Evolutionary conservation across 2,329 filamentous ascomycete genomes (phyloP).

Genomic region (Xylaria sp.): DNA sequence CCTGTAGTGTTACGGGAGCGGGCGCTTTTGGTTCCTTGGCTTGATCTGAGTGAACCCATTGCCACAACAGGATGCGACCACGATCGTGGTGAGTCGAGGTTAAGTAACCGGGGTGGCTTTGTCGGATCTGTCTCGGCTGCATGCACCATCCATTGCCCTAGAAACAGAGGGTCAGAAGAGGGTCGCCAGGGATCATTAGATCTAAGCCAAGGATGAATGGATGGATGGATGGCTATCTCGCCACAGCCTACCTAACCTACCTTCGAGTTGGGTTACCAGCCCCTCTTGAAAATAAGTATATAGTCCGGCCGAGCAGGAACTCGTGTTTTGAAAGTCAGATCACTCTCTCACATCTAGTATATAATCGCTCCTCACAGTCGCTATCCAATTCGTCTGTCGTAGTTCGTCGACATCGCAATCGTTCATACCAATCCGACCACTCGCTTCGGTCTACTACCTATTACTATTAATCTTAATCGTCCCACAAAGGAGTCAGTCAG

Average conservation of each 20-base stretch:
- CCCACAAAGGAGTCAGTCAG: slow-evolving; percentile 22
- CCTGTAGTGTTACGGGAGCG: background rate
- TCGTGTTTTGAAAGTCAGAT: slow-evolving; percentile 29
- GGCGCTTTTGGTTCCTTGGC: background rate
- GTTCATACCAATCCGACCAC: slow-evolving; percentile 29
- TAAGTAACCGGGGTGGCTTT: slow-evolving; percentile 20
- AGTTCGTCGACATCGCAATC: slow-evolving; percentile 31
- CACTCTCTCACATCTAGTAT: slow-evolving; percentile 34
- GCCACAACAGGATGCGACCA: slow-evolving; percentile 16
- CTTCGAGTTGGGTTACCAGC: slow-evolving; percentile 31
- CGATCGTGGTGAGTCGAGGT: slow-evolving; percentile 1
- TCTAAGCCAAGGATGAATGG: slow-evolving; percentile 14
- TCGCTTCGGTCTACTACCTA: slow-evolving; percentile 39
- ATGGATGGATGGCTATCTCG: slow-evolving; percentile 28
- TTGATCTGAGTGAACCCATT: slow-evolving; percentile 5
- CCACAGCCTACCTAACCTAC: slow-evolving; percentile 35
- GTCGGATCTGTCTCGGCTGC: slow-evolving; percentile 17
- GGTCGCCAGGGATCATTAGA: slow-evolving; percentile 37
- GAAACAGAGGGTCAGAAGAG: slow-evolving; percentile 31
- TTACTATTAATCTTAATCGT: slow-evolving; percentile 42
- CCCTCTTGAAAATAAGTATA: slow-evolving; percentile 39
- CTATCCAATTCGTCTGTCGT: slow-evolving; percentile 41
- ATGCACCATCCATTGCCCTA: slow-evolving; percentile 37
- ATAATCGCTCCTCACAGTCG: slow-evolving; percentile 44
- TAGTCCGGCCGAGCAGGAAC: slow-evolving; percentile 31